Evolutionary conservation across 148 eudicot species (phyloP), one percentile per base, ranked within the genome.

Genomic region (Rhododendron simsii): DNA sequence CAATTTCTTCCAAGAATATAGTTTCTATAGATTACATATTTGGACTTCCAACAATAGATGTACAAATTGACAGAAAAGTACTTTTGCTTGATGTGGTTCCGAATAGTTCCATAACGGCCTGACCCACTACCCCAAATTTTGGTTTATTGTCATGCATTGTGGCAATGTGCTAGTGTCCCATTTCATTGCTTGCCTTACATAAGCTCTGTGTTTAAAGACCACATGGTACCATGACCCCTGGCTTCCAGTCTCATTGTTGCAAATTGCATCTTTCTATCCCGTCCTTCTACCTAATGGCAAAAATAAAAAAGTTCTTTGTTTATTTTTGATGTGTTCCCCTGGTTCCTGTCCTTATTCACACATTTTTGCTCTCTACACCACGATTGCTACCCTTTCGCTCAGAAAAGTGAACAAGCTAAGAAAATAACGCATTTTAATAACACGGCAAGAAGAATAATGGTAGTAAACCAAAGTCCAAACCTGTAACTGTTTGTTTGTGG

Each of bases 401-500:
- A 4, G 47, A 45, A 7, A 83, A 26, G 78, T 63, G 57, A 50
- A 48, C 57, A 86, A 28, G 45, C 67, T 30, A 26, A 80, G 84
- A 20, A 81, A 80, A 7, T 51, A 51, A 44, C 1, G 30, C 37
- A 69, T 77, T 71, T 35, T 75, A 39, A 35, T 30, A 1, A 71
- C 77, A 45, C 37, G 23, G 75, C 33, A 67, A 77, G 41, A 1
- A n/a, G 65, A 67, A 74, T 11, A 53, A 73, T 50, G 51, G 35
- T 21, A 85, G 81, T 50, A 85, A 69, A 81, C 39, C 37, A 1
- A 59, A 81, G 74, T 61, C 23, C 86, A 51, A 83, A 96, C 99
- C 98, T 97, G 99, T 39, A 93, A 93, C 77, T 87, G 85, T 88
- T 97, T 97, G 90, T 97, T 93, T 50, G 96, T 93, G 77, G 88